A percentile compares a stretch with the other conserved stretches of the same genome.
These are phyloP conservation scores for Nigrospora oryzae DNA, from an alignment of 2,329 filamentous ascomycete species.

Conservation along the genomic window DNA sequence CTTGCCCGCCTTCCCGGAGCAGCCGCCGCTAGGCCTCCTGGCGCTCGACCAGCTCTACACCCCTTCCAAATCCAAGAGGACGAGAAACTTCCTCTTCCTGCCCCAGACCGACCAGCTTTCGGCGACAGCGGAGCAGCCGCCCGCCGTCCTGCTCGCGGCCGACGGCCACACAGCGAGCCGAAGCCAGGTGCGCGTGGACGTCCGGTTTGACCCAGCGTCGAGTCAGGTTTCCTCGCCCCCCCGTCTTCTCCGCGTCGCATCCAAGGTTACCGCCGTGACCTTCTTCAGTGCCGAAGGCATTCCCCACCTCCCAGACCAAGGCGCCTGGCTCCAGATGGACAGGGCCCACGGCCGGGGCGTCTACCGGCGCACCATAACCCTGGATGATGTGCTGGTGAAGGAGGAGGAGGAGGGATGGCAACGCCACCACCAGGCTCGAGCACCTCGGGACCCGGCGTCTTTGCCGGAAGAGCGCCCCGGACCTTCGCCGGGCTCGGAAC, in stretches of 20 bases:
- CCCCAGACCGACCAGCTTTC: constrained; percentile 40
- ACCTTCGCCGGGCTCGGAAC: constrained; percentile 32
- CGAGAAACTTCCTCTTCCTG: constrained; percentile 44
- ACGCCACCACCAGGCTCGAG: constrained; percentile 20
- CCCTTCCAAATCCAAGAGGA: constrained; percentile 39
- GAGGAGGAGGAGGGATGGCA: constrained; percentile 32
- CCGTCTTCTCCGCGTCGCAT: constrained; percentile 36
- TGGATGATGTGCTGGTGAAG: constrained; percentile 19
- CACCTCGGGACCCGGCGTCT: constrained; percentile 28
- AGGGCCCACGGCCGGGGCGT: constrained; percentile 29
- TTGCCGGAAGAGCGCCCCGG: neutral
- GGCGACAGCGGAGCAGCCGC: constrained; percentile 33
- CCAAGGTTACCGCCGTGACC: constrained; percentile 43
- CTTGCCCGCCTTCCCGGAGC: constrained; percentile 38
- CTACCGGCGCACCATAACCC: constrained; percentile 36
- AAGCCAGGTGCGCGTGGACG: constrained; percentile 32
- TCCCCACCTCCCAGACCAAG: constrained; percentile 39
- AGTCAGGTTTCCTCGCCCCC: constrained; percentile 35
- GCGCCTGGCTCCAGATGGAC: constrained; percentile 28
- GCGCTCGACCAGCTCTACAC: constrained; percentile 38
- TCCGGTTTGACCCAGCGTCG: constrained; percentile 38
- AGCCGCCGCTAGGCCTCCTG: constrained; percentile 41
- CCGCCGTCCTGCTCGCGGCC: constrained; percentile 38
- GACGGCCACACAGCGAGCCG: constrained; percentile 34
- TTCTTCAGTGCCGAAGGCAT: constrained; percentile 41